Percentiles rank a stretch among this genome's conserved stretches.
phyloP scores from a whole-genome alignment of 2,329 filamentous ascomycete genomes.

The Dactylellina drechsleri region DNA sequence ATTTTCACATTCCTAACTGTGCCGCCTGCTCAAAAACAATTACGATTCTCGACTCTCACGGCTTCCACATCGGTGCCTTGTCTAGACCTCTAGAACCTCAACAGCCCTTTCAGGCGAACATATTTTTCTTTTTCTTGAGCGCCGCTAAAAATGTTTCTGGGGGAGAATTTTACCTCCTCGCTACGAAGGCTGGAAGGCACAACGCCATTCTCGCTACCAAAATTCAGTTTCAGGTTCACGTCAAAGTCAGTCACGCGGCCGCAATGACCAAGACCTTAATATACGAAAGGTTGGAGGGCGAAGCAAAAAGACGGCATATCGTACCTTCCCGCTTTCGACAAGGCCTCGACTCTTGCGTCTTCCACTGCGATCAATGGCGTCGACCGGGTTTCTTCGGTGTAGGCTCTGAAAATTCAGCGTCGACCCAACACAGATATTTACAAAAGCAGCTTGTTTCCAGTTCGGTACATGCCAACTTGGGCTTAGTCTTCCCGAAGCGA shows the following conservation, averaged over 20 bases:
- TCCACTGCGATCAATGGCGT: neutral
- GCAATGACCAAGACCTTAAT: neutral
- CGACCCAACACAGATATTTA: neutral
- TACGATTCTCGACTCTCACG: slow-evolving; percentile 1
- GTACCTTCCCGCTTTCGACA: neutral
- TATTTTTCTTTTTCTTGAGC: neutral
- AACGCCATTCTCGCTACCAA: slow-evolving; percentile 7
- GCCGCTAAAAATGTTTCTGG: neutral
- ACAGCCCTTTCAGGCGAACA: neutral
- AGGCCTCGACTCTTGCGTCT: neutral
- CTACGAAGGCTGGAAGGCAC: neutral
- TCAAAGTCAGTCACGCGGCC: slow-evolving; percentile 15
- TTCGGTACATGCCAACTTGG: no score
- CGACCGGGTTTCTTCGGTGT: neutral
- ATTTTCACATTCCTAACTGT: neutral
- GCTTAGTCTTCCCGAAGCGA: neutral
- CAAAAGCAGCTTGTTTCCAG: slow-evolving; percentile 1
- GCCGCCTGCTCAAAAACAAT: neutral
- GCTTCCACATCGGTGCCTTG: neutral
- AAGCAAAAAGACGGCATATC: neutral
- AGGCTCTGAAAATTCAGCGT: neutral
- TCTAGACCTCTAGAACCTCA: neutral
- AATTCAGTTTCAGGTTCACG: slow-evolving; percentile 10
- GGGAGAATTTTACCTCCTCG: neutral
- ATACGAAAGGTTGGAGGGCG: neutral